Conservation (phyloP, 495 filamentous ascomycete species). For the Cercophora sp. region DNA sequence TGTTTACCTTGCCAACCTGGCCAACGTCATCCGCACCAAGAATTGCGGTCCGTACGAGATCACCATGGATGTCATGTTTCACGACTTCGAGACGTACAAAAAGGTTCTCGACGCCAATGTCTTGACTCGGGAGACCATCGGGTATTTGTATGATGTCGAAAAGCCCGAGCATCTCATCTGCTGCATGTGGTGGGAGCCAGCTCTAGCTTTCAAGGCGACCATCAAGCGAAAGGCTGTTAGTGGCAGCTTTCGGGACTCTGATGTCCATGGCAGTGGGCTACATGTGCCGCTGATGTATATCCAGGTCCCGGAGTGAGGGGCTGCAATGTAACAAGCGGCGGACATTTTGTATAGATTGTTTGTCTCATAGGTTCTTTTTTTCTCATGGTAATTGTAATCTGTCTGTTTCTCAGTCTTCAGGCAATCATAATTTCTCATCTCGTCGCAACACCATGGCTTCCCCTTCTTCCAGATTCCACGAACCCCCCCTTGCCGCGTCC, state of each 20-base stretch:
- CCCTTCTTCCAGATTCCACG: too few relatives aligned
- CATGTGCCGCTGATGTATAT: constrained; percentile 15
- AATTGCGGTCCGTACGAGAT: constrained; percentile 50
- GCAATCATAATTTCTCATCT: too few relatives aligned
- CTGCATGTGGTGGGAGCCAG: constrained; percentile 43
- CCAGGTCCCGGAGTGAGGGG: background rate
- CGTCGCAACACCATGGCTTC: too few relatives aligned
- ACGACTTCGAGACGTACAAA: constrained; percentile 27
- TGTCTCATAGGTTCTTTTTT: too few relatives aligned
- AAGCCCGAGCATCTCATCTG: constrained; percentile 32
- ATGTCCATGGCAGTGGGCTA: constrained; percentile 11
- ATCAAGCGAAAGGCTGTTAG: constrained; percentile 17
- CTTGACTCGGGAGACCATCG: constrained; percentile 29
- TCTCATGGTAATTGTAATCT: too few relatives aligned
- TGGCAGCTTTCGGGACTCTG: constrained; percentile 9
- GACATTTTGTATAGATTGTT: too few relatives aligned
- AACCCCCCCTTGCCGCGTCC: too few relatives aligned
- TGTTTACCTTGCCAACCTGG: constrained; percentile 9
- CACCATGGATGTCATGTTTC: constrained; percentile 50
- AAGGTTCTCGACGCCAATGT: constrained; percentile 31
- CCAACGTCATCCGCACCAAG: constrained; percentile 46
- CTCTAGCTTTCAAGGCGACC: constrained; percentile 41
- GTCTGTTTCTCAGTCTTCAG: too few relatives aligned
- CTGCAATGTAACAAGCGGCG: too few relatives aligned
- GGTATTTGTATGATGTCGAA: constrained; percentile 28